These are phyloP conservation scores for Cutaneotrichosporon cyanovorans DNA, from an alignment of 1,284 basidiomycete species.

Conservation along the genomic window DNA sequence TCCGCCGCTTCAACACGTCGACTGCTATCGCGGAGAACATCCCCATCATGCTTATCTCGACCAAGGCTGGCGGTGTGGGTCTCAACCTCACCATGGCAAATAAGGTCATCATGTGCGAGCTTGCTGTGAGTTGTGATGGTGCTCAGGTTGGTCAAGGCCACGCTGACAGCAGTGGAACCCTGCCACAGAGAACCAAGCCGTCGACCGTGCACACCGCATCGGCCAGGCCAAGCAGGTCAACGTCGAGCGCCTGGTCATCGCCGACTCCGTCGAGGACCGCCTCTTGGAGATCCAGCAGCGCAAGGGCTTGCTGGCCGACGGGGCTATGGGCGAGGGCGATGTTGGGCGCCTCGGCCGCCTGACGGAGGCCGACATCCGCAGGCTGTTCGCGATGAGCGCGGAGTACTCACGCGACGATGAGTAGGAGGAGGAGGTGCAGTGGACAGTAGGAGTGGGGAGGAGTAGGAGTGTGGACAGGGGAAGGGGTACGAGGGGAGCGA, in stretches of 20 bases:
- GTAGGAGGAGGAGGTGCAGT: neutral
- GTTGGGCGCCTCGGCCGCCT: conserved; percentile 14
- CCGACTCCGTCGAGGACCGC: conserved; percentile 39
- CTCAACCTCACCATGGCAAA: conserved; percentile 38
- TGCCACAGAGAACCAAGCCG: conserved; percentile 40
- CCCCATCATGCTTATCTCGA: conserved; percentile 43
- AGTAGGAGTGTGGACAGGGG: too few species aligned
- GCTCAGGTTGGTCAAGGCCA: neutral
- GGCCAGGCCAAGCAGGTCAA: conserved; percentile 79
- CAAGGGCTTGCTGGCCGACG: conserved; percentile 43
- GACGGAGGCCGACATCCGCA: conserved; percentile 10
- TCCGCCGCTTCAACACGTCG: conserved; percentile 30
- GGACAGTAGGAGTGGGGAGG: neutral
- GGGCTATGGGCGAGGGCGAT: conserved; percentile 45
- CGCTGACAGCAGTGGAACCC: conserved; percentile 33
- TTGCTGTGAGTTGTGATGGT: conserved; percentile 8
- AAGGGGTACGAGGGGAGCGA: too few species aligned
- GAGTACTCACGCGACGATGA: neutral
- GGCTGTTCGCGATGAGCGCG: conserved; percentile 12
- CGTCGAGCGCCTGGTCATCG: conserved; percentile 67
- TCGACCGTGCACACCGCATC: conserved; percentile 65
- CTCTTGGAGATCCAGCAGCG: conserved; percentile 20
- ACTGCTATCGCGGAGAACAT: conserved; percentile 17
- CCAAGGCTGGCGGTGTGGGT: conserved; percentile 42
- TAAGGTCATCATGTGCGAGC: conserved; percentile 26